Conservation (phyloP, 306 rosid genomes). For the Lathyrus tuberosus region DNA sequence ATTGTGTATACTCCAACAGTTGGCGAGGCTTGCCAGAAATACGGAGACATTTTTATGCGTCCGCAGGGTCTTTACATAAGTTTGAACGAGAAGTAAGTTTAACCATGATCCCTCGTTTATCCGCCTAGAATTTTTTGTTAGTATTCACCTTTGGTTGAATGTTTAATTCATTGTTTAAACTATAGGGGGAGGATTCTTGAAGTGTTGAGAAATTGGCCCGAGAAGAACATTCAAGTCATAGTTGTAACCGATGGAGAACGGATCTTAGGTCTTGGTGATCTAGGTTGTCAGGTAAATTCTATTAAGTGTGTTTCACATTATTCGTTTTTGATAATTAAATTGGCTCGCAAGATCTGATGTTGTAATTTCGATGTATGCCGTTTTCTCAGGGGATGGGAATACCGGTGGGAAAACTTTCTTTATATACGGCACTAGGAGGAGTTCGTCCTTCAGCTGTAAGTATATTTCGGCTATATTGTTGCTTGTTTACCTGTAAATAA, state of each 20-base stretch:
- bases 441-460: conserved; percentile 97
- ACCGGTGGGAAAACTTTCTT: conserved; percentile 93
- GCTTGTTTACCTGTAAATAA: conserved; percentile 1
- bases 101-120: conserved; percentile 5
- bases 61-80: conserved; percentile 98
- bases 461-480: conserved; percentile 33
- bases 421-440: conserved; percentile 96
- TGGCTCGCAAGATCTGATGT: conserved; percentile 19
- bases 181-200: conserved; percentile 90
- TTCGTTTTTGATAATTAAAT: conserved; percentile 21
- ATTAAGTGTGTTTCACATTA: neutral
- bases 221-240: conserved; percentile 90
- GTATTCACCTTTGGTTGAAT: conserved; percentile 33
- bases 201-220: conserved; percentile 96
- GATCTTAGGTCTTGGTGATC: conserved; percentile 93
- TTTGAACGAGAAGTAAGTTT: conserved; percentile 88
- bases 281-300: conserved; percentile 88
- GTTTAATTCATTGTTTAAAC: conserved; percentile 29
- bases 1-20: conserved; percentile 96
- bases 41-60: conserved; percentile 81
- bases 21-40: conserved; percentile 99
- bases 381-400: conserved; percentile 94
- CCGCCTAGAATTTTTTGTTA: conserved; percentile 7
- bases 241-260: conserved; percentile 98
- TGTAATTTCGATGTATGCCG: conserved; percentile 31